phyloP scores from a whole-genome alignment of 2,329 filamentous ascomycete genomes.

The Pestalotiopsis sp. region DNA sequence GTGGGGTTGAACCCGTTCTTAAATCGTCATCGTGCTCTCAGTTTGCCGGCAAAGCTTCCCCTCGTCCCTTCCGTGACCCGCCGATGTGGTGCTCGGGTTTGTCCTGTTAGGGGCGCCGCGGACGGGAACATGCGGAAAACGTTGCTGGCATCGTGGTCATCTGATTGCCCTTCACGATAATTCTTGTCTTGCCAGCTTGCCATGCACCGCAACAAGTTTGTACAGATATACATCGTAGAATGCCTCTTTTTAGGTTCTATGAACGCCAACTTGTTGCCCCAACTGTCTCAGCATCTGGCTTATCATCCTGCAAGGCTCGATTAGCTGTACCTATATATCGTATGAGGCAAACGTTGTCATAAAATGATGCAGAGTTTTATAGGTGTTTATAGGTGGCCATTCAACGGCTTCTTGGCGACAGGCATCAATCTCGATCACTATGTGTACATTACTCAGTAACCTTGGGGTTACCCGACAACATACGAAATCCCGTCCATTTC shows the following conservation, averaged over 20 bases:
- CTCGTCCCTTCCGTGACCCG: constrained; percentile 14
- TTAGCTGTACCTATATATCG: neutral
- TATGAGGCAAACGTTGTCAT: neutral
- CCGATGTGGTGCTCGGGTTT: constrained; percentile 10
- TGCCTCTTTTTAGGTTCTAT: neutral
- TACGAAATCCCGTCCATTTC: constrained; percentile 5
- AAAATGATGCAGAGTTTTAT: neutral
- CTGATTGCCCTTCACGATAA: neutral
- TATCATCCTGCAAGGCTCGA: too few relatives aligned
- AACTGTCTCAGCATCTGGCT: too few relatives aligned
- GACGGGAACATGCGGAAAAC: constrained; percentile 15
- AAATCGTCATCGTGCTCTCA: constrained; percentile 13
- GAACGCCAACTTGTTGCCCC: too few relatives aligned
- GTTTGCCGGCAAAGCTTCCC: constrained; percentile 10
- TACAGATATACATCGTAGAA: neutral
- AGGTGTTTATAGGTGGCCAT: neutral
- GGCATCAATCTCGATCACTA: neutral
- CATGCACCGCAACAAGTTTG: neutral
- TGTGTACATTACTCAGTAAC: neutral
- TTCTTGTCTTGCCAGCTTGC: neutral
- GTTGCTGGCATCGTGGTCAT: neutral
- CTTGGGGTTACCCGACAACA: neutral
- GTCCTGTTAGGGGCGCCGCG: neutral
- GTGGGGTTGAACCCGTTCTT: constrained; percentile 11
- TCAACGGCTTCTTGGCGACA: neutral